These are phyloP conservation scores for Cladophialophora bantiana DNA, from an alignment of 2,329 filamentous ascomycete genomes.

Conservation along the genomic window DNA sequence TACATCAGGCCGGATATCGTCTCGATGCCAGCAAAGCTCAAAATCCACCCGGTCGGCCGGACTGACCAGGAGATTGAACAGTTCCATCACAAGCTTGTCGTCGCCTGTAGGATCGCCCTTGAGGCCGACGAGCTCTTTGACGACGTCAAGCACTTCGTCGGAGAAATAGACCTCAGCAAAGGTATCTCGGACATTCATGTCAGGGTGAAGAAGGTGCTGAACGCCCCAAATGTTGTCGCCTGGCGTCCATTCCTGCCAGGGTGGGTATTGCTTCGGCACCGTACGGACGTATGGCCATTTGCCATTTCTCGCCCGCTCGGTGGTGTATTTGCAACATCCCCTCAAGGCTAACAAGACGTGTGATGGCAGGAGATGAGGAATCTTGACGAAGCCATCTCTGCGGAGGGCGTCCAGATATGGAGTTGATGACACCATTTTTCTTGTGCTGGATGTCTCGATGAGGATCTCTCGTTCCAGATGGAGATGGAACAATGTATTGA, in stretches of 20 bases:
- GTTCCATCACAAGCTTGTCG: slow-evolving; percentile 79
- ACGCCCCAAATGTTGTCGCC: slow-evolving; percentile 83
- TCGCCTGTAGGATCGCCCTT: slow-evolving; percentile 49
- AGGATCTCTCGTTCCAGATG: slow-evolving; percentile 37
- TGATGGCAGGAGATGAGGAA: slow-evolving; percentile 69
- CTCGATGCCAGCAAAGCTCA: slow-evolving; percentile 81
- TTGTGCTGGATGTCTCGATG: slow-evolving; percentile 67
- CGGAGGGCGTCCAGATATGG: slow-evolving; percentile 63
- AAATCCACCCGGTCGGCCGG: slow-evolving; percentile 70
- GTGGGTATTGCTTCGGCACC: slow-evolving; percentile 88
- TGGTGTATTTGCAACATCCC: slow-evolving; percentile 64
- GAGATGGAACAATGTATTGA: not conserved
- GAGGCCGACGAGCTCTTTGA: slow-evolving; percentile 67
- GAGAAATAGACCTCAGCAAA: slow-evolving; percentile 79
- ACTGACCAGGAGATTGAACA: slow-evolving; percentile 84
- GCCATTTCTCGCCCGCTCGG: slow-evolving; percentile 69
- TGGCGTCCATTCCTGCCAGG: slow-evolving; percentile 70
- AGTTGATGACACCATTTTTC: slow-evolving; percentile 48
- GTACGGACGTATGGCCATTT: slow-evolving; percentile 83
- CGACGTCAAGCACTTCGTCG: slow-evolving; percentile 66
- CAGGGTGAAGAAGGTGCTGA: slow-evolving; percentile 81
- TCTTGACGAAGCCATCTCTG: slow-evolving; percentile 76
- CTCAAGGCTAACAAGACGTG: slow-evolving; percentile 66
- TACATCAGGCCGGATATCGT: slow-evolving; percentile 76
- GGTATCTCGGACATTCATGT: slow-evolving; percentile 62